phyloP scores from a whole-genome alignment of 225 moss, liverwort and hornwort species.

The Sphagnum tenellum region DNA sequence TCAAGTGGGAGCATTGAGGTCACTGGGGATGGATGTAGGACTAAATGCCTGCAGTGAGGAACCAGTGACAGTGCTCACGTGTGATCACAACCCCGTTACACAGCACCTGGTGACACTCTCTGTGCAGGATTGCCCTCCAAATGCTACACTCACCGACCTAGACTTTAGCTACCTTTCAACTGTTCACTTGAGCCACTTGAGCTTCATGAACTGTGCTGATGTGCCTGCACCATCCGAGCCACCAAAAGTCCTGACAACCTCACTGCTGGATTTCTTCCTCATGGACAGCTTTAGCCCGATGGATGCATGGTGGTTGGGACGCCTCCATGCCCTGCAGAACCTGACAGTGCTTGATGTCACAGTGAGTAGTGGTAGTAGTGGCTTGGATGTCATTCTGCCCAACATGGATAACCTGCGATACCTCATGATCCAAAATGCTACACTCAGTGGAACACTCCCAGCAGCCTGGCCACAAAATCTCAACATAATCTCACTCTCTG shows the following conservation, averaged over 20 bases:
- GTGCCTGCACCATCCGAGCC: slow-evolving; percentile 12
- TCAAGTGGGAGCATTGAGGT: slow-evolving; percentile 42
- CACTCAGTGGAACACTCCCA: slow-evolving; percentile 11
- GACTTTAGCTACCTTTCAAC: slow-evolving; percentile 18
- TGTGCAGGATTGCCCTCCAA: slow-evolving; percentile 19
- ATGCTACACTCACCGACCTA: slow-evolving; percentile 13
- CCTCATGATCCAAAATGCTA: slow-evolving; percentile 19
- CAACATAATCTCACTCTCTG: slow-evolving; percentile 20
- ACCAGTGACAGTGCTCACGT: slow-evolving; percentile 5
- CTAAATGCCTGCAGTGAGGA: slow-evolving; percentile 17
- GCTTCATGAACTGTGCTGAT: slow-evolving; percentile 22
- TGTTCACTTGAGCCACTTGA: slow-evolving; percentile 13
- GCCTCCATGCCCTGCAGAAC: slow-evolving; percentile 18
- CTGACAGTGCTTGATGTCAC: slow-evolving; percentile 19
- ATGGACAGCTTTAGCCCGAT: slow-evolving; percentile 24
- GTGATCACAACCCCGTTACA: slow-evolving; percentile 28
- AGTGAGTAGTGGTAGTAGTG: slow-evolving; percentile 13
- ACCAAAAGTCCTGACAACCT: slow-evolving; percentile 15
- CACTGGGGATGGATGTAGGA: slow-evolving; percentile 23
- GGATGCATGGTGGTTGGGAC: slow-evolving; percentile 22
- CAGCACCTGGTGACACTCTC: slow-evolving; percentile 19
- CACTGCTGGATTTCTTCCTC: slow-evolving; percentile 20
- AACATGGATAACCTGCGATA: slow-evolving; percentile 20
- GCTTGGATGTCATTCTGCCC: slow-evolving; percentile 16
- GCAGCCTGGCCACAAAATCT: slow-evolving; percentile 10